Evolutionary conservation across 495 filamentous ascomycete species (phyloP).

Genomic region (Aspergillus sclerotiicarbonarius): DNA sequence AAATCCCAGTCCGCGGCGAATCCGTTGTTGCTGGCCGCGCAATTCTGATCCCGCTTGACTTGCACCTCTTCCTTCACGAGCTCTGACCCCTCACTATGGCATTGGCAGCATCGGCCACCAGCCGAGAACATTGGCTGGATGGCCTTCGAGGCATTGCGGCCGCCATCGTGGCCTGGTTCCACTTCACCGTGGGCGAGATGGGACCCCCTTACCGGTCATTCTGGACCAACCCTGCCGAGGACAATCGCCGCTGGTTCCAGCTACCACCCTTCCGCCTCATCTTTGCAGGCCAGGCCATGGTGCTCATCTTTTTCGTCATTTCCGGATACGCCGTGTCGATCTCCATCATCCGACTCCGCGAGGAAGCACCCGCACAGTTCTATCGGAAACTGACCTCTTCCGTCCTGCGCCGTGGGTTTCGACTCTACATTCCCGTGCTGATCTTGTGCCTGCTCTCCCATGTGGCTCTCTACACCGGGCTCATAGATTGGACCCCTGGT

Average conservation of each 20-base stretch:
- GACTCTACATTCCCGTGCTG: conserved; percentile 53
- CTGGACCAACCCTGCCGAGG: conserved; percentile 27
- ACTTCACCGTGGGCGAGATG: conserved; percentile 21
- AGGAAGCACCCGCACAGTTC: background rate
- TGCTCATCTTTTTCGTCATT: conserved; percentile 61
- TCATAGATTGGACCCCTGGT: no score
- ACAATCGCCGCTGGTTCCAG: conserved; percentile 49
- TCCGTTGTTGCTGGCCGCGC: background rate
- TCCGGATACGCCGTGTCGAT: conserved; percentile 57
- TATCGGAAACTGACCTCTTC: conserved; percentile 44
- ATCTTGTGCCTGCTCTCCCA: conserved; percentile 44
- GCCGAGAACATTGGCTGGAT: conserved; percentile 21
- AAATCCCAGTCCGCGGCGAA: no score
- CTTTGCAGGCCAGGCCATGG: conserved; percentile 57
- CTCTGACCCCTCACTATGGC: background rate
- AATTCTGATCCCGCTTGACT: background rate
- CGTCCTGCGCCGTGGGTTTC: conserved; percentile 50
- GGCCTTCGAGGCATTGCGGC: conserved; percentile 27
- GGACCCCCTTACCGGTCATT: conserved; percentile 23
- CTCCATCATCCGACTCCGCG: background rate
- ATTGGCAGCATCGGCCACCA: background rate
- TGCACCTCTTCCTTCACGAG: background rate
- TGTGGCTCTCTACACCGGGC: no score
- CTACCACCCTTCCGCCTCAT: conserved; percentile 54
- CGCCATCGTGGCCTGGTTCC: conserved; percentile 21